Conservation (phyloP, 2,329 filamentous ascomycete species). For the Exophiala phaeomuriformis region DNA sequence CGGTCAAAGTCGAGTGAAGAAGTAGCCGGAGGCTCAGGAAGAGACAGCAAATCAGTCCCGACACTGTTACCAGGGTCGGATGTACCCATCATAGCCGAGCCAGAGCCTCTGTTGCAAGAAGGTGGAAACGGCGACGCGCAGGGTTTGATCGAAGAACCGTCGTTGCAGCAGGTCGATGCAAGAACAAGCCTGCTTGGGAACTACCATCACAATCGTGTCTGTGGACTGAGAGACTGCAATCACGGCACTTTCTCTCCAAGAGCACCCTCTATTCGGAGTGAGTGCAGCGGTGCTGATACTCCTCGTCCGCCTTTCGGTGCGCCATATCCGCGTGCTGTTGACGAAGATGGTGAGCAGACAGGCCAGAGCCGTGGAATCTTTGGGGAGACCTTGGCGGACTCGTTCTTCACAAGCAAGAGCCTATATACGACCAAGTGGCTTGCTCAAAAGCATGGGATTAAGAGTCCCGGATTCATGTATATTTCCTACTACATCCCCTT, state of each 20-base stretch:
- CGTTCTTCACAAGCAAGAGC: constrained; percentile 34
- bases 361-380: constrained; percentile 34
- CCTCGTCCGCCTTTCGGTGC: constrained; percentile 23
- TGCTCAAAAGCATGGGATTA: constrained; percentile 65
- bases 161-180: constrained; percentile 28
- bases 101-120: constrained; percentile 11
- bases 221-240: constrained; percentile 47
- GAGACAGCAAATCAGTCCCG: constrained; percentile 2
- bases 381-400: constrained; percentile 40
- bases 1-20: constrained; percentile 16
- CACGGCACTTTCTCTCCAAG: constrained; percentile 73
- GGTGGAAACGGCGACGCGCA: constrained; percentile 3
- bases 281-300: constrained; percentile 30
- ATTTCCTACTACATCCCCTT: constrained; percentile 89
- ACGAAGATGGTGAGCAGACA: constrained; percentile 18
- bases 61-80: constrained; percentile 4
- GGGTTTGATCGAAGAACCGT: constrained; percentile 20
- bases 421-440: constrained; percentile 66
- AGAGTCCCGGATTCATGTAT: constrained; percentile 72
- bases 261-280: constrained; percentile 46
- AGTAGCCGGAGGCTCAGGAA: not conserved
- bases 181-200: constrained; percentile 36
- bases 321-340: constrained; percentile 20
- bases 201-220: constrained; percentile 35
- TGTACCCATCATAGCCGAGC: constrained; percentile 14